Evolutionary conservation across 176 grass and related monocot genomes (phyloP), one percentile per base, ranked within the genome.

Genomic region (Urochloa ruziziensis): DNA sequence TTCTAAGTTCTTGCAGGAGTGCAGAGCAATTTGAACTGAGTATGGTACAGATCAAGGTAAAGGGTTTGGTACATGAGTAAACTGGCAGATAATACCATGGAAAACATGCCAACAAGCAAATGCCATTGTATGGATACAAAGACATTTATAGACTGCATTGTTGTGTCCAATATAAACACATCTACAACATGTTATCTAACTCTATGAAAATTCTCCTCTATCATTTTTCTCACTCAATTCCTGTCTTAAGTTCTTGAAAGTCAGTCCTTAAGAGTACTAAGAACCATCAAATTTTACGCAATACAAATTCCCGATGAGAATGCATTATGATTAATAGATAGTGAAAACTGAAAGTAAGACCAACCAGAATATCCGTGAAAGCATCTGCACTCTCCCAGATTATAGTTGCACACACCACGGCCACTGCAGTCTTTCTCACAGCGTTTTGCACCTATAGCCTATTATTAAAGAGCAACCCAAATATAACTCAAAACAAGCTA

Each of bases 361-460:
- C 81, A 39, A 98, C 96, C 96, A 74, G 86, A 86, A 89, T 88
- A 98, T 87, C 96, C 96, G 84, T 94, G 93, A 85, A 98, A 98
- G 83, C 93, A 98, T 82, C 93, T 89, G 93, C 96, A 98, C 49
- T 90, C 84, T 78, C 96, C 96, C 36, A 96, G 70, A 53, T 92
- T 77, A 67, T 90, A 77, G 83, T 98, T 98, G 85, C 93, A 98
- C 48, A 98, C 79, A 1, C 96, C 96, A 10, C 60, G 75, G 23
- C 87, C 87, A 70, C 76, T 90, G 65, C 96, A 94, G 63, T 94
- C 90, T 52, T 90, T 84, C 51, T 85, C 64, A 3, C 96, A 98
- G 25, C 1, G 73, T 56, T 87, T 92, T 58, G 67, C 49, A 58
- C 87, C 85, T 70, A 98, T 74, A 66, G 61, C 46, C 96, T 98